Evolutionary conservation across 2,329 filamentous ascomycete species (phyloP), one percentile per base, ranked within the genome.

Genomic region (Sarocladium oryzae): DNA sequence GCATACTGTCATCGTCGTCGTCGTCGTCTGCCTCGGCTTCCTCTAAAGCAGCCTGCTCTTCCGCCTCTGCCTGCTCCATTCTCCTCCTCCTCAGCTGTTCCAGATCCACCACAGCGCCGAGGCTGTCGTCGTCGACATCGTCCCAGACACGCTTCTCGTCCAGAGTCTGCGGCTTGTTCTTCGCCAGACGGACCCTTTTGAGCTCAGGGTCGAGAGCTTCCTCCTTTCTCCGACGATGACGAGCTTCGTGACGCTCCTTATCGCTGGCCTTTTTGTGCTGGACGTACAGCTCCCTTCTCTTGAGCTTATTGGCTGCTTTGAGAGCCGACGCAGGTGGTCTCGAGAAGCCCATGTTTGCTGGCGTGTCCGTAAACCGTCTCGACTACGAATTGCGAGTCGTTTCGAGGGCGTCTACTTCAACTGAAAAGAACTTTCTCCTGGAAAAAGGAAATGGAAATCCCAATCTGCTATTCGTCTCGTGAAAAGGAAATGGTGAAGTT

Each of bases 121-220:
- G 70, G 46, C 71, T 76, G 57, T 85, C 80, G 52, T 78, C 78
- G 45, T 84, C 84, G 48, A 81, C 79, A 50, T 91, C 84, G 61
- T 96, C 91, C 89, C 89, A 97, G 28, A 89, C 83, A 65, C 93
- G 82, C 74, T 96, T 96, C 60, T 84, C 81, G 60, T 96, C 91
- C 53, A 96, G 78, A 0, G 89, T 95, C 51, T 81, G 68, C 0
- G 93, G 87, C 38, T 90, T 78, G 70, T 96, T 96, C 58, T 79
- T 82, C 54, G 82, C 83, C 54, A 92, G 74, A 60, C 93, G 81
- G 57, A 86, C 80, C 55, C 81, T 82, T 58, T 83, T 82, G 54
- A 96, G 69, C 53, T 82, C 78, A 2, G 92, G 91, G 61, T 96
- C 82, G 66, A 86, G 88, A 56, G 85, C 81, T 69, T 99, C 93